A percentile compares a stretch with the other conserved stretches of the same genome.
Evolutionary conservation across 1,139 yeast genomes (phyloP).

Genomic region (Kodamaea sp.): DNA sequence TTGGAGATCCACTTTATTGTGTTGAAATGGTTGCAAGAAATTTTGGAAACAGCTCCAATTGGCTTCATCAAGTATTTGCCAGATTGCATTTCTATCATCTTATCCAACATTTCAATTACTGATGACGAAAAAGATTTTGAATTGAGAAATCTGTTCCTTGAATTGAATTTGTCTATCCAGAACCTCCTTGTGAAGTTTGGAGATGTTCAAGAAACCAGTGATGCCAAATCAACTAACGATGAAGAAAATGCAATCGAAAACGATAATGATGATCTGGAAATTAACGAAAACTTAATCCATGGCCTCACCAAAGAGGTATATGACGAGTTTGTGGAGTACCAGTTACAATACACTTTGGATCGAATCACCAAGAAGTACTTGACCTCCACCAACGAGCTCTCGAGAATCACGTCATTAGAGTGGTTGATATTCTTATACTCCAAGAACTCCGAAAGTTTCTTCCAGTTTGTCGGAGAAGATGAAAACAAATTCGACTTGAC

Average conservation of each 20-base stretch:
- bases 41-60: slow-evolving; percentile 73
- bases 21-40: slow-evolving; percentile 78
- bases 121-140: slow-evolving; percentile 44
- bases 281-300: slow-evolving; percentile 18
- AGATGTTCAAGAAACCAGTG: slow-evolving; percentile 16
- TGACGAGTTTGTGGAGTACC: slow-evolving; percentile 44
- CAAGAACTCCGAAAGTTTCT: slow-evolving; percentile 64
- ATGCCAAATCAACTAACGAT: slow-evolving; percentile 19
- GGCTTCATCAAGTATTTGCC: slow-evolving; percentile 67
- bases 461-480: slow-evolving; percentile 41
- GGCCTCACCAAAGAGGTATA: slow-evolving; percentile 43
- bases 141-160: slow-evolving; percentile 38
- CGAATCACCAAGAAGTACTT: slow-evolving; percentile 41
- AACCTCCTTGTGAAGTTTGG: slow-evolving; percentile 34
- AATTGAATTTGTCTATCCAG: slow-evolving; percentile 39
- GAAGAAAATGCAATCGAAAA: slow-evolving; percentile 4
- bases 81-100: slow-evolving; percentile 40
- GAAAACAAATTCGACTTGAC: slow-evolving; percentile 55
- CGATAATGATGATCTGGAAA: slow-evolving; percentile 7
- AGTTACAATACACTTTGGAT: slow-evolving; percentile 36
- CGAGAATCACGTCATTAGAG: slow-evolving; percentile 82
- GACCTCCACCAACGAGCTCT: slow-evolving; percentile 60
- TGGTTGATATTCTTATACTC: slow-evolving; percentile 87
- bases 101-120: slow-evolving; percentile 40
- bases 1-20: slow-evolving; percentile 81